Conservation (phyloP, 2,329 filamentous ascomycete species). For the Pestalotiopsis sp. region DNA sequence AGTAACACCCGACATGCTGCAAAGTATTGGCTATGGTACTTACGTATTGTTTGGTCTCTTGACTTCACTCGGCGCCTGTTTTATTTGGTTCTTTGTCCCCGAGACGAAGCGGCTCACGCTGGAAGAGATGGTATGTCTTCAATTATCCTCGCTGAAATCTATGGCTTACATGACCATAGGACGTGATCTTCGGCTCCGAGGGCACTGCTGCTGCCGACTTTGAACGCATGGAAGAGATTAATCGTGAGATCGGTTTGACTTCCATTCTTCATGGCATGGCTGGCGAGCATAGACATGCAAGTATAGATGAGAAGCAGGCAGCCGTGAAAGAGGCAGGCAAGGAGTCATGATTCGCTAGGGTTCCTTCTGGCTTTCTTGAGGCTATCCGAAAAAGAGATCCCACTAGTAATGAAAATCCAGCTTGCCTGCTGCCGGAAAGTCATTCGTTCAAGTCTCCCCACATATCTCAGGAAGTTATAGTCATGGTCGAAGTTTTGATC, state of each 20-base stretch:
- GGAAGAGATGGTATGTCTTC: constrained; percentile 57
- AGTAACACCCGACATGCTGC: constrained; percentile 68
- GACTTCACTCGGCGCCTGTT: constrained; percentile 60
- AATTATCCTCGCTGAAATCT: too few relatives aligned
- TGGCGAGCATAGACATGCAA: constrained; percentile 20
- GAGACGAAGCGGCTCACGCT: constrained; percentile 65
- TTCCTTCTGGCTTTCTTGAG: too few relatives aligned
- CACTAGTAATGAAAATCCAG: too few relatives aligned
- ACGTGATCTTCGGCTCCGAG: constrained; percentile 66
- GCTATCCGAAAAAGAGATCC: too few relatives aligned
- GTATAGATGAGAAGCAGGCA: constrained; percentile 24
- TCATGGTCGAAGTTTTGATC: too few relatives aligned
- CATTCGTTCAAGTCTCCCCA: too few relatives aligned
- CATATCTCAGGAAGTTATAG: too few relatives aligned
- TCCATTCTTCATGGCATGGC: constrained; percentile 34
- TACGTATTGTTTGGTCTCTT: constrained; percentile 71
- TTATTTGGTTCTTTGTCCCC: constrained; percentile 64
- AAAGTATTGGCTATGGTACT: constrained; percentile 65
- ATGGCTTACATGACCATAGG: constrained; percentile 37
- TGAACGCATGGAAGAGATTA: constrained; percentile 73
- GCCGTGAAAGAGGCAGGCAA: constrained; percentile 14
- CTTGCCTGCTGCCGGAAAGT: too few relatives aligned
- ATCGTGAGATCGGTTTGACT: constrained; percentile 65
- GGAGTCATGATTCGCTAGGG: neutral
- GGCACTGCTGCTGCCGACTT: constrained; percentile 67